These are phyloP conservation scores for Pseudocercospora fijiensis DNA, from an alignment of 2,329 filamentous ascomycete genomes.

Conservation along the genomic window DNA sequence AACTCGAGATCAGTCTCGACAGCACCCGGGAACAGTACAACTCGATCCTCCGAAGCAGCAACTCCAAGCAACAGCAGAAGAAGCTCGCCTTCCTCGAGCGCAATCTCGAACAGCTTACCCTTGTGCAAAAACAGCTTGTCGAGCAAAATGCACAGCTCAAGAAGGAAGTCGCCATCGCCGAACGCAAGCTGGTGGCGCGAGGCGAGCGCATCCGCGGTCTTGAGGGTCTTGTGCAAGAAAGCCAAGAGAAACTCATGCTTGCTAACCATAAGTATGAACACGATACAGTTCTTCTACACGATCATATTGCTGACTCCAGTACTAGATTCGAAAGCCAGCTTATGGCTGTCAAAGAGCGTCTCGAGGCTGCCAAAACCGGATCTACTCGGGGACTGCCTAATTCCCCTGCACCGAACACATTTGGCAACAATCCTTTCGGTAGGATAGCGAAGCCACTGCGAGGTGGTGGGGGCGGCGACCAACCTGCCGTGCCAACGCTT, in stretches of 20 bases:
- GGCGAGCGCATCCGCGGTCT: constrained; percentile 96
- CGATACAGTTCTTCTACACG: not conserved
- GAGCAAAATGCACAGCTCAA: constrained; percentile 97
- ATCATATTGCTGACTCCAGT: constrained; percentile 18
- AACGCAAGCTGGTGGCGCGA: constrained; percentile 91
- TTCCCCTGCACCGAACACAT: constrained; percentile 43
- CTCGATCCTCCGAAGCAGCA: constrained; percentile 92
- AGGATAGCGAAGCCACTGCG: constrained; percentile 66
- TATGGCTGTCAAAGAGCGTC: constrained; percentile 92
- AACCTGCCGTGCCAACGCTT: constrained; percentile 45
- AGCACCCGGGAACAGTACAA: constrained; percentile 99
- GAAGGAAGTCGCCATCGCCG: constrained; percentile 98
- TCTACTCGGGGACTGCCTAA: constrained; percentile 80
- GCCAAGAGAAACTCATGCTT: constrained; percentile 95
- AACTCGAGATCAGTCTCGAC: constrained; percentile 95
- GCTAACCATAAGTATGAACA: constrained; percentile 88
- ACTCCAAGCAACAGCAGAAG: constrained; percentile 98
- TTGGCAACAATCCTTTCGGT: constrained; percentile 69
- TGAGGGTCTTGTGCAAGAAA: constrained; percentile 89
- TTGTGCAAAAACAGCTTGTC: constrained; percentile 94
- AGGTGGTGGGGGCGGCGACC: constrained; percentile 51
- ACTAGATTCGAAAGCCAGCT: constrained; percentile 93
- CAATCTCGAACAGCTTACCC: constrained; percentile 95
- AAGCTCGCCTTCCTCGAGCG: constrained; percentile 99
- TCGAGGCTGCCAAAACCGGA: constrained; percentile 90